Evolutionary conservation across 192 early-diverging fungal genomes (phyloP), one percentile per base, ranked within the genome.

Genomic region (Funneliformis geosporum): DNA sequence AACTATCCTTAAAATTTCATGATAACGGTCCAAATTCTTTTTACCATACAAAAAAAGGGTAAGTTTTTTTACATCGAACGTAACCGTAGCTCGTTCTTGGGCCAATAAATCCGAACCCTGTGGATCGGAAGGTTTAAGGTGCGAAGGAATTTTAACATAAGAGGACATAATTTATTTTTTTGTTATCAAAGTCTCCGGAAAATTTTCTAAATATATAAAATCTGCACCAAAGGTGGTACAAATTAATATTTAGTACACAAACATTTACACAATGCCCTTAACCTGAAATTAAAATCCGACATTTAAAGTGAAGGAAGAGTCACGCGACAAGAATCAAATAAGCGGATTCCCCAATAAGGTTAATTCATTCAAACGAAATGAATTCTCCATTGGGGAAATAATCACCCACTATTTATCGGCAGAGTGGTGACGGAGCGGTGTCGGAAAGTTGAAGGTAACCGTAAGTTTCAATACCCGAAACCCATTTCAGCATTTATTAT

Each of bases 51-150:
- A 87, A 75, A 92, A 89, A 79, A 83, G 81, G 70, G 92, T 86
- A 80, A 96, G 88, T 28, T 90, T 89, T 39, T 88, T 75, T 25
- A 90, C 83, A 61, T 86, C 82, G 79, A 96, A 96, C 27, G 85
- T 82, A 27, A 91, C 91, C 75, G 84, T 86, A 42, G 85, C 70
- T 65, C 95, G 92, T 82, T 96, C 95, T 61, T 82, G 76, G 23
- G 87, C 85, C 4, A 95, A 87, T 42, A 88, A 71, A 43, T 86
- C 82, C 16, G 71, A 72, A 23, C 89, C 89, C 60, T 86, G 84
- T 60, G 89, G 89, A 42, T 82, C 87, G 28, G 81, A 82, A n/a
- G 81, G 79, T 8, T 76, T 80, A 14, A 85, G 76, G 64, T 82
- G 72, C 2, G 84, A 79, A 47, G 47, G 71, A 8, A 73, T 73